phyloP scores from a whole-genome alignment of 2,329 filamentous ascomycete species.

The Beauveria australis region DNA sequence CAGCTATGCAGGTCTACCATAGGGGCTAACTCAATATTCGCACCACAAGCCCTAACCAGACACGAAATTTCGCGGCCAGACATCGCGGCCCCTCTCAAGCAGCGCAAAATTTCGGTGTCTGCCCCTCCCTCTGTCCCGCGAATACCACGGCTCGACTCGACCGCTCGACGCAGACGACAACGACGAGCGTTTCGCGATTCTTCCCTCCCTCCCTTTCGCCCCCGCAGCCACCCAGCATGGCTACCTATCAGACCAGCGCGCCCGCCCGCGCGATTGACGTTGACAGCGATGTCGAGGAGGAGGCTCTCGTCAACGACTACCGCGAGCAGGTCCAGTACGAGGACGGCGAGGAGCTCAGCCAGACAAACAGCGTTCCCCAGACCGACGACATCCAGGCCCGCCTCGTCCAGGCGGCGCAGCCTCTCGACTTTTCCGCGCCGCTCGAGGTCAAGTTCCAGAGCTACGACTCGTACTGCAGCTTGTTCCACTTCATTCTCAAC shows the following conservation, averaged over 20 bases:
- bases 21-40: conserved; percentile 20
- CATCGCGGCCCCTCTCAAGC: conserved; percentile 19
- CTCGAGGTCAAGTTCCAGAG: conserved; percentile 96
- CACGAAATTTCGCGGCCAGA: conserved; percentile 27
- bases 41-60: conserved; percentile 32
- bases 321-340: conserved; percentile 93
- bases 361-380: conserved; percentile 63
- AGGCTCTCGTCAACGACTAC: conserved; percentile 92
- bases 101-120: conserved; percentile 29
- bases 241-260: conserved; percentile 53
- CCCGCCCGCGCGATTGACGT: conserved; percentile 57
- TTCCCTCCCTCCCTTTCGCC: not conserved
- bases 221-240: conserved; percentile 36
- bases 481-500: conserved; percentile 99
- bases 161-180: conserved; percentile 17
- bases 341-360: conserved; percentile 73
- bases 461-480: conserved; percentile 98
- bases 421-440: conserved; percentile 90
- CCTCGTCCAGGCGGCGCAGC: conserved; percentile 83
- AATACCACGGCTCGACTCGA: conserved; percentile 1
- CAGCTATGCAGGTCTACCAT: conserved; percentile 18
- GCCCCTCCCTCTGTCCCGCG: conserved; percentile 17
- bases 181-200: conserved; percentile 16
- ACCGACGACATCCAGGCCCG: conserved; percentile 89
- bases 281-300: conserved; percentile 93